phyloP scores from a whole-genome alignment of 176 grass and related monocot species.

The Rhynchospora tenuis region DNA sequence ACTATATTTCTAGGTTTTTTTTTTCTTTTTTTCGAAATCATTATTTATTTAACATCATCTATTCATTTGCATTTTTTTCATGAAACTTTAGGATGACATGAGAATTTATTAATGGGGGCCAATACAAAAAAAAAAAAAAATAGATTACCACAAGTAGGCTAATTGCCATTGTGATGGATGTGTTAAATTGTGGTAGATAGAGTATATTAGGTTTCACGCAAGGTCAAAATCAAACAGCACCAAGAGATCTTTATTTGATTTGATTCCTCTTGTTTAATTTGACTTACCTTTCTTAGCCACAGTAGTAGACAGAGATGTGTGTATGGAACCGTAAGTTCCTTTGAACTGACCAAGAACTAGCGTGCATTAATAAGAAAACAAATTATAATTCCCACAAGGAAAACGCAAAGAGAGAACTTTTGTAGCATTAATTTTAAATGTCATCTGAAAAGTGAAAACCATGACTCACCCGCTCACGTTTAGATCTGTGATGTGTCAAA shows the following conservation, averaged over 20 bases:
- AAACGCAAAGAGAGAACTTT: too few relatives aligned
- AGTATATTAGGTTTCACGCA: background rate
- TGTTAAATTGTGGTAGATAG: background rate
- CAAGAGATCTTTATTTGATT: background rate
- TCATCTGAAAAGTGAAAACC: too few relatives aligned
- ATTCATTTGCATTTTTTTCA: background rate
- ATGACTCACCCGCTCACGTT: too few relatives aligned
- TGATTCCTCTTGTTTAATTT: constrained; percentile 1
- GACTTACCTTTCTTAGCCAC: constrained; percentile 5
- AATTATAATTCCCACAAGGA: background rate
- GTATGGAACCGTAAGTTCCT: background rate
- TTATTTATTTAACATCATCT: too few relatives aligned
- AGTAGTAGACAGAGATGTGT: background rate
- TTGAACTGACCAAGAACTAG: background rate
- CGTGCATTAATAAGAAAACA: background rate
- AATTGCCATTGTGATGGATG: background rate
- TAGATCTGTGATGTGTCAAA: background rate
- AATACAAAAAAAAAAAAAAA: background rate
- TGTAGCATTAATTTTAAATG: too few relatives aligned
- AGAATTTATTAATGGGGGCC: background rate
- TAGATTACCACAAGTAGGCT: background rate
- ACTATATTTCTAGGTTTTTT: too few relatives aligned
- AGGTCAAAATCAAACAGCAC: constrained; percentile 1
- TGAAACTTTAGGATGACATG: background rate
- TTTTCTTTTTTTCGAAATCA: too few relatives aligned